Evolutionary conservation across 2,329 filamentous ascomycete genomes (phyloP).

Genomic region (Penicillium hordei): DNA sequence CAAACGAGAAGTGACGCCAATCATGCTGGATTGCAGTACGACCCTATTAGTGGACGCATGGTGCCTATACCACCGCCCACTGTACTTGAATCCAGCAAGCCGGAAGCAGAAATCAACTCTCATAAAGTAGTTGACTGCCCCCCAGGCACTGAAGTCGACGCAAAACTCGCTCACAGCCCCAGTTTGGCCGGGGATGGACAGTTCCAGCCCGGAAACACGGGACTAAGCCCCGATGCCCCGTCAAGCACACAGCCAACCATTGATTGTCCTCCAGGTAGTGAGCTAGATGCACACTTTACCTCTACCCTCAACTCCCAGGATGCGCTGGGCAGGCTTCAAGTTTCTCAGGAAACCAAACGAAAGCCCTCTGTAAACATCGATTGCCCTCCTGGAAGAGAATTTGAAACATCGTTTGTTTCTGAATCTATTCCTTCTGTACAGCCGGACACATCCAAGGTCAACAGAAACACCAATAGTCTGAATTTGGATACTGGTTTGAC

Average conservation of each 20-base stretch:
- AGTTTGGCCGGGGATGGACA: slow-evolving; percentile 8
- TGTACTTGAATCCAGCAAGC: background rate
- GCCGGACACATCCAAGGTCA: slow-evolving; percentile 1
- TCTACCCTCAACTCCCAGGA: slow-evolving; percentile 1
- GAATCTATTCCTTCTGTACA: slow-evolving; percentile 2
- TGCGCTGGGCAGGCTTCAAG: background rate
- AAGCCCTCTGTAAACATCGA: slow-evolving; percentile 13
- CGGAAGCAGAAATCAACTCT: background rate
- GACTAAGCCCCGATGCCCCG: background rate
- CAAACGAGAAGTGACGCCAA: slow-evolving; percentile 1
- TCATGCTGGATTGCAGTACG: slow-evolving; percentile 34
- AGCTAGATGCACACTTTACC: slow-evolving; percentile 7
- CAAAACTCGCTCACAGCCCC: slow-evolving; percentile 10
- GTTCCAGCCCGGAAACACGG: slow-evolving; percentile 5
- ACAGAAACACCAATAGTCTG: background rate
- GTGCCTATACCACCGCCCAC: slow-evolving; percentile 21
- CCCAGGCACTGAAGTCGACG: slow-evolving; percentile 12
- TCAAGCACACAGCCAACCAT: background rate
- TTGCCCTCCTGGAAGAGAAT: slow-evolving; percentile 13
- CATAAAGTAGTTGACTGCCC: background rate
- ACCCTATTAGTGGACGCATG: slow-evolving; percentile 47
- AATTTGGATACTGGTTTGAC: slow-evolving; percentile 5
- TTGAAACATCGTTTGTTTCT: slow-evolving; percentile 11
- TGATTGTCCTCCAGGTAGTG: slow-evolving; percentile 12
- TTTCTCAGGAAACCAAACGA: background rate